Evolutionary conservation across 768 basidiomycete genomes (phyloP), one percentile per base, ranked within the genome.

Genomic region (Pleurotus pulmonarius): DNA sequence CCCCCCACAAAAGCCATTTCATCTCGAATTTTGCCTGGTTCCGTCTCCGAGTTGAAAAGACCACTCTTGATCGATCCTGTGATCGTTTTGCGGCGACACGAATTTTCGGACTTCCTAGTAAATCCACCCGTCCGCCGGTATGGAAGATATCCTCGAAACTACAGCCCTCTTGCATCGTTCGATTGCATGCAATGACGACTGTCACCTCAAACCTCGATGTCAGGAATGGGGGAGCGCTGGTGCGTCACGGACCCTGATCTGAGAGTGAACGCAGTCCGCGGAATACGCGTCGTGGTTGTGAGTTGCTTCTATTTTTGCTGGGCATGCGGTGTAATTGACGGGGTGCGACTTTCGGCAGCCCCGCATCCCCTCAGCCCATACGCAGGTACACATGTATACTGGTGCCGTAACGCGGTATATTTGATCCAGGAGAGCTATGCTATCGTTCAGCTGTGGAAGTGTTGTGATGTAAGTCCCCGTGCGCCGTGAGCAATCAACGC

Each of bases 191-290:
- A 63, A 56, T 3, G 62, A 65, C 9, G 72, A 75, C 46, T 65
- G 26, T 0, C 13, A 13, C 54, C 34, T 34, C 13, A 3, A 20
- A 13, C 34, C 4, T 29, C 49, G 5, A 51, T 20, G 49, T 51
- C 49, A 2, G 34, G 34, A 11, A 38, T 16, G 49, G 49, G 25
- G 2, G 16, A 8, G 24, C 16, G 26, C 37, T 51, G 49, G 49
- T 74, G 75, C 25, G 75, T 74, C 18, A 70, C 75, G 11, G 69
- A 75, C 52, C 66, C 73, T 11, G 64, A 74, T 52, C 61, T 79
- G 25, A 59, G 56, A 4, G 67, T 78, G 4, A 76, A 77, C 57
- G 68, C 70, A 4, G 64, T 51, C 26, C 26, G 37, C 15, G 48
- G 48, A 12, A 34, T 49, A 15, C 24, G 48, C 22, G 29, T 51